Evolutionary conservation across 1,284 basidiomycete genomes (phyloP).

Genomic region (Sporisorium scitamineum): DNA sequence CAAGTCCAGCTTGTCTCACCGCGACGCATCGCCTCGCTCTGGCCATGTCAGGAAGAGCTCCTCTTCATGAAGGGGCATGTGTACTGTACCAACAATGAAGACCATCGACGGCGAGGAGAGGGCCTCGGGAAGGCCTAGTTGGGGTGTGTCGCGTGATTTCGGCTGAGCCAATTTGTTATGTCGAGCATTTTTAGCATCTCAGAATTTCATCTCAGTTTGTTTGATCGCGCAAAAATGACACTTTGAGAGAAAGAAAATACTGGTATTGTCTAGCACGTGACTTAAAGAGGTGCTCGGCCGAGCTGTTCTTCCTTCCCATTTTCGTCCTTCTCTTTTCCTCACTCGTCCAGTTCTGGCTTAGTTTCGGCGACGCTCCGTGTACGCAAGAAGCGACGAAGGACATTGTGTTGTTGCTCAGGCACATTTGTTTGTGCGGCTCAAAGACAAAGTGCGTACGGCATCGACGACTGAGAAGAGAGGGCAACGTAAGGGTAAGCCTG

Average conservation of each 20-base stretch:
- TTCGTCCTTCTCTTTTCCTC: not conserved
- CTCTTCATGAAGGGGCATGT: too few relatives aligned
- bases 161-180: too few relatives aligned
- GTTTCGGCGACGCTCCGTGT: not conserved
- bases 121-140: too few relatives aligned
- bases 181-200: not conserved
- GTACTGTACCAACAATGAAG: too few relatives aligned
- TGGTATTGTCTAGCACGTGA: not conserved
- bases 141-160: too few relatives aligned
- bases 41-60: too few relatives aligned
- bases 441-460: slow-evolving; percentile 1
- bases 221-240: not conserved
- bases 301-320: not conserved
- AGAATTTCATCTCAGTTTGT: not conserved
- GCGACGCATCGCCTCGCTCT: too few relatives aligned
- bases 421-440: not conserved
- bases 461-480: not conserved
- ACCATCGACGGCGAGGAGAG: too few relatives aligned
- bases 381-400: not conserved
- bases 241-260: not conserved
- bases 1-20: not conserved
- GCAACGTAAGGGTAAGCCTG: too few relatives aligned
- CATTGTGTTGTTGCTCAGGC: not conserved
- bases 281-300: not conserved
- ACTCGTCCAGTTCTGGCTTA: not conserved